Base-by-base conservation (phyloP, 2,329 filamentous ascomycete genomes). In the Westerdykella sp. region DNA sequence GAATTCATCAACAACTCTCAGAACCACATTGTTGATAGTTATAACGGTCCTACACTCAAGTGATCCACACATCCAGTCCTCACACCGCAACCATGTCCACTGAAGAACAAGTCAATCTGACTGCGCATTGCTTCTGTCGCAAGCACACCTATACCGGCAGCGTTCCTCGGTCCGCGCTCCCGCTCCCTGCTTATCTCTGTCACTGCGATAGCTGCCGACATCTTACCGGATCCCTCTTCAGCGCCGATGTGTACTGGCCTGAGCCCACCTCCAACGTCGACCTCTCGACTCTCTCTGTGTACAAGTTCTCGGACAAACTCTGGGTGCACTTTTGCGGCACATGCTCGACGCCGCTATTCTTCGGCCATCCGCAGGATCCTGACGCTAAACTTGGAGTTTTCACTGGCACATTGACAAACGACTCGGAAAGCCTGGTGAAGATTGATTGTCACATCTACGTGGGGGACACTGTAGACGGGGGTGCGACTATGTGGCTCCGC, bases 151-250 rank as follows among this genome's bases (percentile, higher is more conserved):
- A 74, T 60, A 66, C 53, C 5, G 42, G 67, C 1, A 18, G 49
- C 1, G 42, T 75, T 1, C 42, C 60, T 1, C 44, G 40, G 13
- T 62, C 67, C 1, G 48, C 54, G 0, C 63, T 76, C 2, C 74
- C 74, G 6, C 59, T 78, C 0, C 44, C 58, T 34, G 70, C 62
- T 0, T 55, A 56, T 5, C 62, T 60, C 43, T 78, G 75, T 51
- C 74, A 78, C 59, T 78, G 75, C 61, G 59, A 57, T 14, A 76
- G 73, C 2, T 78, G 75, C 52, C 69, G 74, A 1, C 73, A 70
- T 42, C 30, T 60, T 2, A 72, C 69, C 0, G 74, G 75, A 16
- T 66, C 56, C 5, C 56, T 75, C 16, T 72, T 73, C 56, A 63
- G 57, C 15, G 56, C 54, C 16, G 55, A 56, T n/a, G 41, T 57